These are phyloP conservation scores for Allomyces arbusculus DNA, from an alignment of 192 early-diverging fungal species.

Conservation along the genomic window DNA sequence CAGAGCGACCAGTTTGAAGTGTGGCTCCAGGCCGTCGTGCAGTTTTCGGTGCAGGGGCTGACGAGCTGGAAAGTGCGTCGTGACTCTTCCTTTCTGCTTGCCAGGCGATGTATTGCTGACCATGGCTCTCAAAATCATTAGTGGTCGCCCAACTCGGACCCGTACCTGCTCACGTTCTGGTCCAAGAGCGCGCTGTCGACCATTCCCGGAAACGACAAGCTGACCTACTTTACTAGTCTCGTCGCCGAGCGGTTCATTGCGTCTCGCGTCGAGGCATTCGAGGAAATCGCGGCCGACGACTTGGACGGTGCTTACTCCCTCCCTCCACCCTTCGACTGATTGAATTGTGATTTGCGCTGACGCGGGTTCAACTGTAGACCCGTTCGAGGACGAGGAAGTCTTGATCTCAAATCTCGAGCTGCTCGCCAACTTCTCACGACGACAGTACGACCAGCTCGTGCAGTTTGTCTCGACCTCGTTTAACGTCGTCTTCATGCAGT, in stretches of 20 bases:
- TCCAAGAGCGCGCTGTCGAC: conserved; percentile 42
- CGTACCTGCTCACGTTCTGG: conserved; percentile 70
- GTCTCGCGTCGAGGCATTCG: conserved; percentile 28
- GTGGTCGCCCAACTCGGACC: conserved; percentile 52
- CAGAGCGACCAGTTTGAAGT: conserved; percentile 12
- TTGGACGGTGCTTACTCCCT: conserved; percentile 21
- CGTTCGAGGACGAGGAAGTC: conserved; percentile 43
- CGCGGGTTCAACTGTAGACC: conserved; percentile 16
- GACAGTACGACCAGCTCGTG: conserved; percentile 31
- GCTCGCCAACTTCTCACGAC: conserved; percentile 43
- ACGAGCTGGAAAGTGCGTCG: too few relatives aligned
- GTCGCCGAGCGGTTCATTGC: conserved; percentile 9
- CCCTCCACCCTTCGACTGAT: neutral
- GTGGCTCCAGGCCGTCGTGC: neutral
- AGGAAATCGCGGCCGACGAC: conserved; percentile 23
- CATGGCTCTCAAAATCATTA: conserved; percentile 1
- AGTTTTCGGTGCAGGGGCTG: neutral
- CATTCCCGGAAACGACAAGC: conserved; percentile 4
- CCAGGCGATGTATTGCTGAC: neutral
- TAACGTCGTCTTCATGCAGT: too few relatives aligned
- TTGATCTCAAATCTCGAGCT: conserved; percentile 45
- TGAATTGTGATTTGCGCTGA: neutral
- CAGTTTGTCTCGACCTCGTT: neutral
- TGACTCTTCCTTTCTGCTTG: neutral
- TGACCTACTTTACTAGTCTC: conserved; percentile 5